Base-by-base conservation (phyloP, 768 basidiomycete species). In the Auriscalpium vulgare region DNA sequence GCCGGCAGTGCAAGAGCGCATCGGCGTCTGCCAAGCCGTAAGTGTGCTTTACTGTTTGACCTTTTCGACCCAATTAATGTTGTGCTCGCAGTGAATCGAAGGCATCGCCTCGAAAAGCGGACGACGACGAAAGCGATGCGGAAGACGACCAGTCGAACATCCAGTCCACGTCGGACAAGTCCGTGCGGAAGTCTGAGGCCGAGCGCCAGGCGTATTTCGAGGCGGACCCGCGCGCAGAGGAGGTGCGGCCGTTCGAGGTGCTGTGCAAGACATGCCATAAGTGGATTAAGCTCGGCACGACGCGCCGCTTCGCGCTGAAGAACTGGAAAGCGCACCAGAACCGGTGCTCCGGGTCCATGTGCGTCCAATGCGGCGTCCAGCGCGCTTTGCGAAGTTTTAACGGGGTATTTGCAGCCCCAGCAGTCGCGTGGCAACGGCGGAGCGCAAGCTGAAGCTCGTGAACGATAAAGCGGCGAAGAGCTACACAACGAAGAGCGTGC, bases 401-500 rank as follows among this genome's bases (percentile, higher is more conserved):
- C 21, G 21, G 51, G 59, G 49, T 50, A 29, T 37, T 34, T 51
- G 58, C 51, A 82, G 81, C 51, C 84, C 83, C 7, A 78, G 76
- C 60, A 79, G 77, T 55, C 77, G 82, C 35, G 79, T 86, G 38
- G 79, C 83, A 8, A 76, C 79, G 16, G 78, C 82, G 14, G 81
- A 85, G 59, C 75, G 86, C 56, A 84, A 81, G 68, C 68, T 87
- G 37, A 68, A 71, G 53, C 68, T 88, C 56, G 74, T 86, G 36
- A 88, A 86, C 59, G 87, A 88, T 66, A 63, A 78, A 23, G 81
- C 83, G 61, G 85, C 75, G 45, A 79, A 77, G 67, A 63, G 66
- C 0, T 83, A 79, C 63, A 71, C 76, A 8, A 54, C 73, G 0
- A 66, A 66, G 37, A 68, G 67, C 55, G 78, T 87, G 19, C 71